phyloP scores from a whole-genome alignment of 495 filamentous ascomycete genomes.

The Friedmanniomyces endolithicus region DNA sequence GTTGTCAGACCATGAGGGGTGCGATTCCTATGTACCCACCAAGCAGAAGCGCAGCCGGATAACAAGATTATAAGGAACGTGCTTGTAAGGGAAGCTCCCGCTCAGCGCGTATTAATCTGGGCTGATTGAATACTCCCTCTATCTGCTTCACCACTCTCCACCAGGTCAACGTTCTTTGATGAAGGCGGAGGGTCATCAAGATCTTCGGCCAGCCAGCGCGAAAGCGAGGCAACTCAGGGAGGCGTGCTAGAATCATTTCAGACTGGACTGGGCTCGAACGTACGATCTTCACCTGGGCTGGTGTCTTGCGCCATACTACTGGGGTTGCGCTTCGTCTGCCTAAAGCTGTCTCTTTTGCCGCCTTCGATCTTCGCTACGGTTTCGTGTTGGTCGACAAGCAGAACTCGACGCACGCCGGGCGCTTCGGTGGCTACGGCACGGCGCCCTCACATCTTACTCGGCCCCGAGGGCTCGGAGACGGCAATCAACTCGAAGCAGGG shows the following conservation, averaged over 20 bases:
- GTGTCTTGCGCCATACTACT: too few relatives aligned
- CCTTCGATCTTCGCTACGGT: too few relatives aligned
- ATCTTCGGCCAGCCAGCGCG: background rate
- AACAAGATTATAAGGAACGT: slow-evolving; percentile 6
- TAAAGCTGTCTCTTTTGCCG: too few relatives aligned
- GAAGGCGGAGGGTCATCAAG: background rate
- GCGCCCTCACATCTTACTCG: background rate
- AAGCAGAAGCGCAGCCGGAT: background rate
- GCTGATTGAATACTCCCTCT: slow-evolving; percentile 7
- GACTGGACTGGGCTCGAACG: background rate
- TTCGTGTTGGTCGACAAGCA: too few relatives aligned
- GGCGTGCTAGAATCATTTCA: background rate
- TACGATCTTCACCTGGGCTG: background rate
- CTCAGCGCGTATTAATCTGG: slow-evolving; percentile 4
- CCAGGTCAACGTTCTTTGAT: background rate
- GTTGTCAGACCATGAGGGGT: background rate
- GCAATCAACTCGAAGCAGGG: slow-evolving; percentile 1
- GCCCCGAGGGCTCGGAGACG: background rate
- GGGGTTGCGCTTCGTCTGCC: too few relatives aligned
- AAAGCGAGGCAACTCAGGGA: background rate
- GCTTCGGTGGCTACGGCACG: background rate
- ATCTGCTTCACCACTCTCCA: slow-evolving; percentile 13
- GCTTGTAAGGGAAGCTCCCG: slow-evolving; percentile 1
- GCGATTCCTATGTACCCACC: background rate
- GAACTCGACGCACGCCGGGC: background rate